Evolutionary conservation across 1,284 basidiomycete species (phyloP).

Genomic region (Pisolithus thermaeus): DNA sequence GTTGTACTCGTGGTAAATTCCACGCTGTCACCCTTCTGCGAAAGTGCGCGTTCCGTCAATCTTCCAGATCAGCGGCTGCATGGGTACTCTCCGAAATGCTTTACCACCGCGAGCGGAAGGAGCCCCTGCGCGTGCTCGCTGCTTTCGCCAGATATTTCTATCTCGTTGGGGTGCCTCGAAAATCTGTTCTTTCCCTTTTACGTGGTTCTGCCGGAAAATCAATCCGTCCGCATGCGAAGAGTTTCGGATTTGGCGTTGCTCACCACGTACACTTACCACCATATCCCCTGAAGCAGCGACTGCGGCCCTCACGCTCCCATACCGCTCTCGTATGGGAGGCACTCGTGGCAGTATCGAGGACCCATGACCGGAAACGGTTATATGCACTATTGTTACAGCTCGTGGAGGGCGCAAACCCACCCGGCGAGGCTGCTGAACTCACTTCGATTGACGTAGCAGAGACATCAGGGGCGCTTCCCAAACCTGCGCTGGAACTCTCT

Average conservation of each 20-base stretch:
- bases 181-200: conserved; percentile 14
- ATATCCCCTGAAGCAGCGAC: conserved; percentile 15
- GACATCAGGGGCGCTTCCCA: background rate
- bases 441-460: background rate
- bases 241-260: background rate
- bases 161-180: conserved; percentile 29
- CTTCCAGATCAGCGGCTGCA: conserved; percentile 18
- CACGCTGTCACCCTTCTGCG: conserved; percentile 19
- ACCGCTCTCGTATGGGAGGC: conserved; percentile 36
- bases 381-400: conserved; percentile 26
- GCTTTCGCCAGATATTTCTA: conserved; percentile 32
- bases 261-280: background rate
- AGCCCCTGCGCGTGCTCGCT: conserved; percentile 17
- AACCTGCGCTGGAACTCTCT: conserved; percentile 10
- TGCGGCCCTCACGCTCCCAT: conserved; percentile 31
- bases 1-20: conserved; percentile 18
- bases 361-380: conserved; percentile 15
- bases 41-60: conserved; percentile 19
- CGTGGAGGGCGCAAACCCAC: conserved; percentile 10
- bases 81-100: conserved; percentile 38
- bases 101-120: conserved; percentile 20
- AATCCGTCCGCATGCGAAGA: background rate
- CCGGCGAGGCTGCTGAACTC: background rate
- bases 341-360: conserved; percentile 12
- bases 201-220: conserved; percentile 9